Percentiles rank a stretch among this genome's conserved stretches.
These are phyloP conservation scores for Lepiota brunneoincarnata DNA, from an alignment of 768 basidiomycete genomes.

Conservation along the genomic window DNA sequence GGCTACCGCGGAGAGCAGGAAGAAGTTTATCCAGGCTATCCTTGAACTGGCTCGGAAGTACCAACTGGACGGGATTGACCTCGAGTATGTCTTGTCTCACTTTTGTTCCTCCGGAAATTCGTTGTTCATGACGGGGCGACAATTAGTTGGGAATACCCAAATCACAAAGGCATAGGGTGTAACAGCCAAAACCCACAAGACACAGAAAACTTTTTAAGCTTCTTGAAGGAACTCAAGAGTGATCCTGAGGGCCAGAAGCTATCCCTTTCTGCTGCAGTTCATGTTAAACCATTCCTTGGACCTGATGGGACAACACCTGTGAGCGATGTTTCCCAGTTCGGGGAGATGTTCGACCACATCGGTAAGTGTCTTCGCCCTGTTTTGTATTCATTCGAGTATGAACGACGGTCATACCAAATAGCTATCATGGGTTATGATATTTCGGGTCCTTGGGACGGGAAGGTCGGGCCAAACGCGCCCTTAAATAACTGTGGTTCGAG, in stretches of 20 bases:
- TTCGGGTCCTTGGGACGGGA: conserved; percentile 43
- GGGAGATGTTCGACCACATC: conserved; percentile 51
- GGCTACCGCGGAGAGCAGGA: conserved; percentile 49
- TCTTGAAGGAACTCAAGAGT: conserved; percentile 67
- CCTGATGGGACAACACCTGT: conserved; percentile 52
- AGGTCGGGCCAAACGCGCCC: conserved; percentile 82
- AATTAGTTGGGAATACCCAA: conserved; percentile 84
- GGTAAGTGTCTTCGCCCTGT: conserved; percentile 17
- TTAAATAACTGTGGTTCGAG: conserved; percentile 67
- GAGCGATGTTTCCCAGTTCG: conserved; percentile 67
- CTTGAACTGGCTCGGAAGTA: conserved; percentile 43
- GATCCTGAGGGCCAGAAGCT: conserved; percentile 46
- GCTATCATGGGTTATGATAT: conserved; percentile 67
- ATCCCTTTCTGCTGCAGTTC: conserved; percentile 48
- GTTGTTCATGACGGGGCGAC: background rate
- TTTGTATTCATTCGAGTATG: background rate
- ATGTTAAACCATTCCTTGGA: conserved; percentile 34
- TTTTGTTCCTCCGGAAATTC: background rate
- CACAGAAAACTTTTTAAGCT: conserved; percentile 70
- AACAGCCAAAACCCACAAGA: conserved; percentile 61
- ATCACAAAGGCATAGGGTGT: conserved; percentile 56
- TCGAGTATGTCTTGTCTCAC: conserved; percentile 31
- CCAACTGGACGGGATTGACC: conserved; percentile 54
- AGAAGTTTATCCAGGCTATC: conserved; percentile 55
- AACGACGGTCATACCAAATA: conserved; percentile 16